Conservation (phyloP, 371 early-diverging fungal species). For the Circinella umbellata region DNA sequence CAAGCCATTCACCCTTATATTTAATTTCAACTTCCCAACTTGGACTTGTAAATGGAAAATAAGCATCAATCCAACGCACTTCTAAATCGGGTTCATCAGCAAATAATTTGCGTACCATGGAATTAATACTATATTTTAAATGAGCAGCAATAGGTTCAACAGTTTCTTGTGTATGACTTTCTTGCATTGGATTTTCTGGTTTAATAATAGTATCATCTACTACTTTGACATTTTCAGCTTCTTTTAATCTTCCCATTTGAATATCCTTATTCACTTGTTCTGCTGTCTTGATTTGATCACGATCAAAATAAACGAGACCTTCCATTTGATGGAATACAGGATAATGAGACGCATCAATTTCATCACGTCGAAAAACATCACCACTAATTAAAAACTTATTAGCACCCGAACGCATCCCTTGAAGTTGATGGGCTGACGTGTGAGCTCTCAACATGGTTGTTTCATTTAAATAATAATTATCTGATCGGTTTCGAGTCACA, state of each 20-base stretch:
- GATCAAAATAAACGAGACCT: slow-evolving; percentile 73
- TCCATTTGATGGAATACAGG: slow-evolving; percentile 99
- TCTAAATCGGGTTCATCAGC: slow-evolving; percentile 67
- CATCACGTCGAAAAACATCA: slow-evolving; percentile 98
- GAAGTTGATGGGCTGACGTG: slow-evolving; percentile 93
- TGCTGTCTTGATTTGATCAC: slow-evolving; percentile 21
- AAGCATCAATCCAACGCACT: slow-evolving; percentile 95
- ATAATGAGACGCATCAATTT: slow-evolving; percentile 95
- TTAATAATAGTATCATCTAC: slow-evolving; percentile 61
- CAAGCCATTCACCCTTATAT: slow-evolving; percentile 95
- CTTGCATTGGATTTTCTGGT: slow-evolving; percentile 63
- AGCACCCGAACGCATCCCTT: slow-evolving; percentile 62
- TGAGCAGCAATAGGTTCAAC: slow-evolving; percentile 67
- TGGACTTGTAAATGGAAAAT: slow-evolving; percentile 96
- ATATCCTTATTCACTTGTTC: slow-evolving; percentile 28
- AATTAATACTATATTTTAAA: slow-evolving; percentile 81
- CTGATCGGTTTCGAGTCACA: slow-evolving; percentile 79
- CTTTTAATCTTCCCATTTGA: slow-evolving; percentile 16
- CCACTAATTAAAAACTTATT: slow-evolving; percentile 84
- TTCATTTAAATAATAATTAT: slow-evolving; percentile 93
- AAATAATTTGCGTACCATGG: slow-evolving; percentile 77
- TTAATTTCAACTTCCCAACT: slow-evolving; percentile 96
- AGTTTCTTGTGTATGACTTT: slow-evolving; percentile 52
- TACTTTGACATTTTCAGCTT: slow-evolving; percentile 57
- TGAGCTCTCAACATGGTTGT: slow-evolving; percentile 88